phyloP scores from a whole-genome alignment of 495 filamentous ascomycete genomes.

The Penicillium roqueforti region DNA sequence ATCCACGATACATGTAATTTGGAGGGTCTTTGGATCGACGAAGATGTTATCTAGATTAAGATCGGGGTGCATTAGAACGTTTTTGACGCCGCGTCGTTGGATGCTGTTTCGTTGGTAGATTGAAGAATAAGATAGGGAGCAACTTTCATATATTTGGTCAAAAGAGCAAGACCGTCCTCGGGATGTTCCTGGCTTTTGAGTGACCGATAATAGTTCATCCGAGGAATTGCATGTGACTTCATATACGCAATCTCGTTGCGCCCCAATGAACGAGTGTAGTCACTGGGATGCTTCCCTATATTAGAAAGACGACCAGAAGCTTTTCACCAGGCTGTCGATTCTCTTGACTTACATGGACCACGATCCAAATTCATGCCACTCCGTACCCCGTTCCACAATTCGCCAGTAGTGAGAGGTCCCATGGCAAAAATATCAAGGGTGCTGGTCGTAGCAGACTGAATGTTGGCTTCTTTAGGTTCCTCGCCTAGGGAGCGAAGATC shows the following conservation, averaged over 20 bases:
- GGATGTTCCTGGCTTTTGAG: conserved; percentile 10
- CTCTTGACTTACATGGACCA: conserved; percentile 15
- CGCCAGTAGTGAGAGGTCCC: conserved; percentile 17
- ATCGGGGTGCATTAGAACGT: conserved; percentile 38
- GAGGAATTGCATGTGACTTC: conserved; percentile 13
- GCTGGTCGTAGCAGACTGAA: background rate
- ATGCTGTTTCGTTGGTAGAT: conserved; percentile 12
- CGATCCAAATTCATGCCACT: conserved; percentile 17
- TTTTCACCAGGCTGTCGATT: no score
- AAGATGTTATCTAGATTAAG: conserved; percentile 42
- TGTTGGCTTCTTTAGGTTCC: conserved; percentile 13
- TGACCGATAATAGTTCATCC: conserved; percentile 19
- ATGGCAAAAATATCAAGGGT: conserved; percentile 13
- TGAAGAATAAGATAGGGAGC: conserved; percentile 13
- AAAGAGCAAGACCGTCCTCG: conserved; percentile 14
- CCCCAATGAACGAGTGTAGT: conserved; percentile 18
- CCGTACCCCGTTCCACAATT: conserved; percentile 10
- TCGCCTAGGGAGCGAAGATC: conserved; percentile 27
- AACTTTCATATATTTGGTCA: conserved; percentile 17
- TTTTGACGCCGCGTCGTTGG: background rate
- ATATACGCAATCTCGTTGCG: conserved; percentile 21
- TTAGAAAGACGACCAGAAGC: no score
- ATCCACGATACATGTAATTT: conserved; percentile 32
- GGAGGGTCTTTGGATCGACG: conserved; percentile 24
- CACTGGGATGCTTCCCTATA: conserved; percentile 11